Evolutionary conservation across 331 rosid genomes (phyloP), one percentile per base, ranked within the genome.

Genomic region (Cucumis variabilis): DNA sequence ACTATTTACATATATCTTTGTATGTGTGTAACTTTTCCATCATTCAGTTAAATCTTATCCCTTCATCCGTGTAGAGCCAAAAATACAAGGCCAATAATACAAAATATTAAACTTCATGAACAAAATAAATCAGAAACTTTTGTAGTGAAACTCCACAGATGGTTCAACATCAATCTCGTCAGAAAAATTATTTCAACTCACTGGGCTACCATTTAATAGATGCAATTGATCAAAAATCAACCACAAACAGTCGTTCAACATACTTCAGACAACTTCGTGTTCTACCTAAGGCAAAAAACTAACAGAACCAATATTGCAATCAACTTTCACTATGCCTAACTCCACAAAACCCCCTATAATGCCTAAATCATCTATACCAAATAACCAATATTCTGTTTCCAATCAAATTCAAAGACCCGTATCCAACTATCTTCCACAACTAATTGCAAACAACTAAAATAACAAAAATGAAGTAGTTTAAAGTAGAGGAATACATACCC

Each of bases 401-500:
- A 69, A 6, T 2, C 37, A 84, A 84, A 24, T 41, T 5, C 8
- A 17, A 68, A 1, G 11, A 81, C n/a, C 73, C 80, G 67, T 10
- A 46, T 11, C 73, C 50, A 44, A 5, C 41, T 2, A 50, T n/a
- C 80, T 25, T 44, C 48, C 48, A 44, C 48, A 44, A 44, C 10
- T 5, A 44, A 44, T 44, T 44, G 63, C 15, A n/a, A 53, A 73
- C 60, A 81, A 28, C 30, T 81, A 87, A 33, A 20, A 16, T 21
- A 50, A 0, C 84, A 6, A 79, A 17, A 25, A 79, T 14, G 46
- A 37, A 65, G 69, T 21, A 53, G 50, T 53, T 74, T 44, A 16
- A 19, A 44, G 84, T 25, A 44, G 3, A 84, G 9, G 68, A n/a
- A 37, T 7, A 87, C 92, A 13, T 89, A 96, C 99, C 99, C 99